Conservation (phyloP, 345 rosid genomes). For the Acer negundo region DNA sequence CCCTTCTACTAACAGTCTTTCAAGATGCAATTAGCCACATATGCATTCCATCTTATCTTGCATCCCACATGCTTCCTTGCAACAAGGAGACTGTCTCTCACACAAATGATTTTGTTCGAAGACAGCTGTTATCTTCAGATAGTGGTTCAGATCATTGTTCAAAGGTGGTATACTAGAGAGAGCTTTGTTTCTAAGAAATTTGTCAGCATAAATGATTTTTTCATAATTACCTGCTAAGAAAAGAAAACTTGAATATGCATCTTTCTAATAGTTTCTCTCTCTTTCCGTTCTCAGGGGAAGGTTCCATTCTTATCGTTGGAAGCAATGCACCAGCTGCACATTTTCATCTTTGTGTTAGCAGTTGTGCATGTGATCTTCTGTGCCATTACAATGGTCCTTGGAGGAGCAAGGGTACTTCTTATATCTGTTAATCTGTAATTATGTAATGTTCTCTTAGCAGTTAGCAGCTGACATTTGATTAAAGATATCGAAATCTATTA, state of each 20-base stretch:
- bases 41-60: conserved; percentile 60
- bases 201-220: background rate
- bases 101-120: conserved; percentile 30
- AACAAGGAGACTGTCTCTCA: conserved; percentile 36
- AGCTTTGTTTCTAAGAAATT: background rate
- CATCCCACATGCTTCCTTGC: conserved; percentile 75
- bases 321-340: conserved; percentile 87
- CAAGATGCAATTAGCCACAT: conserved; percentile 54
- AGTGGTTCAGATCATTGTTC: conserved; percentile 34
- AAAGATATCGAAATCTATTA: background rate
- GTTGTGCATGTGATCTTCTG: conserved; percentile 82
- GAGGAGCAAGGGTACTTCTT: conserved; percentile 63
- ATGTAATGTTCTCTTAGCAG: background rate
- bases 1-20: conserved; percentile 69
- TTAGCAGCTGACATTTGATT: background rate
- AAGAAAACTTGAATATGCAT: no score
- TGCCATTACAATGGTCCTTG: conserved; percentile 73
- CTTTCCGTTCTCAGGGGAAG: conserved; percentile 46
- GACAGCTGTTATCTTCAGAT: conserved; percentile 45
- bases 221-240: no score
- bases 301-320: conserved; percentile 67
- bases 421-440: background rate
- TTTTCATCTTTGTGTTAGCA: conserved; percentile 84
- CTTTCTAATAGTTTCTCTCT: background rate
- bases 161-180: conserved; percentile 32